Base-by-base conservation (phyloP, 441 rosid species). In the Gossypium schwendimanii region DNA sequence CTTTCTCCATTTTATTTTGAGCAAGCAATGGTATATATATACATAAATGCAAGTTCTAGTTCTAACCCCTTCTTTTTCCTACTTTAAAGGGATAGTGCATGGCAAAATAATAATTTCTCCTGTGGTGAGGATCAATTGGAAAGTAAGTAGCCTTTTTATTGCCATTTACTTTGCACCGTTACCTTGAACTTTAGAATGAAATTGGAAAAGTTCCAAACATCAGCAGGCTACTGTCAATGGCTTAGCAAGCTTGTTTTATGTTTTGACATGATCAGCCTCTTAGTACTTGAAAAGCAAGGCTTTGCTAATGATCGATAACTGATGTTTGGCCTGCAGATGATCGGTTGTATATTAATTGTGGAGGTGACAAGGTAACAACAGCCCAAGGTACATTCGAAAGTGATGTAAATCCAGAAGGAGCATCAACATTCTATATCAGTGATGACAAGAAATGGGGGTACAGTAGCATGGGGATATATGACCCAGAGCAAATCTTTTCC, bases 401-500 rank as follows among this genome's bases (percentile, higher is more conserved):
- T 1, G 70, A 66, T 66, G 4, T 11, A 12, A 33, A 49, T 45
- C 70, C 70, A 1, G 70, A 47, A 24, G 96, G 91, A 76, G 77
- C 87, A 63, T 90, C 94, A 50, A 84, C 72, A 70, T 81, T 74
- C 79, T 84, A 44, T 74, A 23, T 87, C 41, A 41, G 84, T 39
- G 80, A 74, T 14, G 45, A 76, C 28, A 55, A 36, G 76, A 63
- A 85, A 67, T 92, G 93, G 97, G 97, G 97, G 26, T 84, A 90
- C 45, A 87, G 93, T 71, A 92, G 97, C 80, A 85, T 89, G 24
- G 97, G 96, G 20, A 47, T 66, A 45, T 66, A 47, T 49, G 55
- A 66, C 39, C 39, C 55, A 3, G 4, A n/a, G 20, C 70, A 66
- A 47, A 47, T 6, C 14, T 23, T 0, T 36, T 23, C 57, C 57